Evolutionary conservation across 768 basidiomycete genomes (phyloP).

Genomic region (Mycena chlorophos): DNA sequence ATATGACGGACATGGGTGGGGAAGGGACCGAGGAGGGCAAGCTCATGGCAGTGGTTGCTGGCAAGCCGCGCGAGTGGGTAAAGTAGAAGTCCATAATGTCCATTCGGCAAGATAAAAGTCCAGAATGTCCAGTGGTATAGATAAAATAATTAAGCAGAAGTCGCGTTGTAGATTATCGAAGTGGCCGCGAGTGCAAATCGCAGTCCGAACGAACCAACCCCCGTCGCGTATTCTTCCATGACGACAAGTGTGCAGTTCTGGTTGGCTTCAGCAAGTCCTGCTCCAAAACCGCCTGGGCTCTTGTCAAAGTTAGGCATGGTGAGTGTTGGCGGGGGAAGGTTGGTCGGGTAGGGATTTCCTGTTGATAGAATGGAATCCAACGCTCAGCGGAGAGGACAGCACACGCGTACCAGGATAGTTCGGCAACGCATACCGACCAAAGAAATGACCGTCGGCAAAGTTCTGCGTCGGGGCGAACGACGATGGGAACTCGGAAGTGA

Average conservation of each 20-base stretch:
- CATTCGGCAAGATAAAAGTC: background rate
- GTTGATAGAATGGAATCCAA: too few species aligned
- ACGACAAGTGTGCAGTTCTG: conserved; percentile 37
- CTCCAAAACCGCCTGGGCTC: conserved; percentile 40
- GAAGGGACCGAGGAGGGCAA: conserved; percentile 47
- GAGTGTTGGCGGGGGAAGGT: conserved; percentile 39
- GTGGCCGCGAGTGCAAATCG: conserved; percentile 17
- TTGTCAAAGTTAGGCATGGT: conserved; percentile 49
- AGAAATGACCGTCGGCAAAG: conserved; percentile 42
- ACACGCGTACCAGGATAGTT: conserved; percentile 43
- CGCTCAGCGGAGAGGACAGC: background rate
- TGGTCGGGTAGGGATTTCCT: conserved; percentile 43
- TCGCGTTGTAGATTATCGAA: conserved; percentile 15
- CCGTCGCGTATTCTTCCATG: conserved; percentile 45
- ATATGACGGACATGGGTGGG: conserved; percentile 55
- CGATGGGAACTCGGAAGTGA: conserved; percentile 31
- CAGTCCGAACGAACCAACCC: conserved; percentile 28
- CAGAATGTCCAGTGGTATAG: background rate
- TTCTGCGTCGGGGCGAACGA: conserved; percentile 27
- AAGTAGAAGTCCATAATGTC: background rate
- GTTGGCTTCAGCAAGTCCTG: conserved; percentile 33
- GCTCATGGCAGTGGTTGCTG: conserved; percentile 36
- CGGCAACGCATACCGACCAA: conserved; percentile 43
- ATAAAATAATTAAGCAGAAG: background rate
- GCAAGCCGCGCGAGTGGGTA: background rate